Evolutionary conservation across 1,139 yeast species (phyloP).

Genomic region (Pichia terricola): DNA sequence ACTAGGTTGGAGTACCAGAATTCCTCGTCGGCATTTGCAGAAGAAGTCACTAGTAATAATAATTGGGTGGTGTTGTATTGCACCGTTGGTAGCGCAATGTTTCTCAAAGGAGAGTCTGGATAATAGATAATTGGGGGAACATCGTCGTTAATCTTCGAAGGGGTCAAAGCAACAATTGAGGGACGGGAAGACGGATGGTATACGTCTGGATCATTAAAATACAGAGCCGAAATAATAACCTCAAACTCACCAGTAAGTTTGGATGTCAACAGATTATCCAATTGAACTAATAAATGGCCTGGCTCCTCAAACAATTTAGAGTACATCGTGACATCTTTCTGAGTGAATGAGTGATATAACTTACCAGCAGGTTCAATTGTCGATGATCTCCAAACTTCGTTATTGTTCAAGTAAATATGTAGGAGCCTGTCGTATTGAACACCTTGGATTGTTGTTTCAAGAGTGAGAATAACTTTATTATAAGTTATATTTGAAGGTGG

Average conservation of each 20-base stretch:
- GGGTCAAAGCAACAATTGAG: slow-evolving; percentile 28
- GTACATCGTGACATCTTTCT: slow-evolving; percentile 60
- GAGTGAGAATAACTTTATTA: slow-evolving; percentile 50
- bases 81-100: slow-evolving; percentile 32
- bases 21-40: slow-evolving; percentile 76
- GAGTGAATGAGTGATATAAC: slow-evolving; percentile 35
- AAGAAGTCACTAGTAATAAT: slow-evolving; percentile 50
- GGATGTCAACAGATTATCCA: slow-evolving; percentile 56
- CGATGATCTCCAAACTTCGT: slow-evolving; percentile 75
- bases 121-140: slow-evolving; percentile 38
- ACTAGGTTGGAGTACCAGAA: slow-evolving; percentile 69
- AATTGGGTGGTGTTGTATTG: slow-evolving; percentile 47
- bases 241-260: slow-evolving; percentile 54
- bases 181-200: slow-evolving; percentile 26
- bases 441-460: slow-evolving; percentile 53
- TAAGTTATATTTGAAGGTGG: slow-evolving; percentile 31
- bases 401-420: slow-evolving; percentile 55
- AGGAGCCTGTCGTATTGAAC: slow-evolving; percentile 72
- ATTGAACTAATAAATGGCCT: slow-evolving; percentile 39
- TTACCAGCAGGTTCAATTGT: slow-evolving; percentile 65
- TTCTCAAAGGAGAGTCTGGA: slow-evolving; percentile 27
- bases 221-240: slow-evolving; percentile 42
- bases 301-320: slow-evolving; percentile 38
- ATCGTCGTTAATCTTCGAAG: slow-evolving; percentile 20
- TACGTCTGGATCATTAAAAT: slow-evolving; percentile 29